Base-by-base conservation (phyloP, 805 yeast species). In the Candida morakotiae region DNA sequence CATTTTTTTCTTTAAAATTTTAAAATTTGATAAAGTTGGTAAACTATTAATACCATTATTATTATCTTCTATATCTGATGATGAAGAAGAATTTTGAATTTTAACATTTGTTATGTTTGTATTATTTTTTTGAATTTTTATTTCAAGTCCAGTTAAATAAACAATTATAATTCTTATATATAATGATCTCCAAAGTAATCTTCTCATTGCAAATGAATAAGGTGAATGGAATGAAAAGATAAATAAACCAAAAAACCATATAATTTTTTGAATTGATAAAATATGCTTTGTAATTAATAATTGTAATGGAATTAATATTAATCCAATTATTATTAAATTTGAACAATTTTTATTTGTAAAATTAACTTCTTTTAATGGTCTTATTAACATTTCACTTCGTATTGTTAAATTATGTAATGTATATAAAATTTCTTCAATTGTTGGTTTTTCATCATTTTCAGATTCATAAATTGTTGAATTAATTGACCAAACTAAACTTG, bases 401-500 rank as follows among this genome's bases (percentile, higher is more conserved):
- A 62, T 49, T 2, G 69, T 57, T 36, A 75, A 60, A 43, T 76
- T 76, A 31, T 67, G 66, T 37, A 73, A 48, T 0, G 75, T 65
- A 42, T 67, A 68, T 24, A 75, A 41, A 2, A 75, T 73, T 45
- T 75, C 81, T 35, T 73, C 79, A 22, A 75, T 53, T 1, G 80
- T 75, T 9, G 80, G 79, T 32, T 58, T 66, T 38, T 69, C 74
- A 35, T 69, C 64, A 34, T 45, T 59, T 39, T 58, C 61, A 14
- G 69, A 58, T 40, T 71, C 77, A 40, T 63, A 59, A 1, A 62
- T 43, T 6, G 67, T 62, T 4, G 73, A 63, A 39, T 62, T 65
- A 7, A 69, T 52, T 15, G 63, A 53, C 80, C 80, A 76, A 21
- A 66, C 67, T 6, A 60, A 23, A 25, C 69, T 59, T 32, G 73